A percentile compares a stretch with the other conserved stretches of the same genome.
phyloP scores from a whole-genome alignment of 345 rosid genomes.

The Gossypium stocksii region DNA sequence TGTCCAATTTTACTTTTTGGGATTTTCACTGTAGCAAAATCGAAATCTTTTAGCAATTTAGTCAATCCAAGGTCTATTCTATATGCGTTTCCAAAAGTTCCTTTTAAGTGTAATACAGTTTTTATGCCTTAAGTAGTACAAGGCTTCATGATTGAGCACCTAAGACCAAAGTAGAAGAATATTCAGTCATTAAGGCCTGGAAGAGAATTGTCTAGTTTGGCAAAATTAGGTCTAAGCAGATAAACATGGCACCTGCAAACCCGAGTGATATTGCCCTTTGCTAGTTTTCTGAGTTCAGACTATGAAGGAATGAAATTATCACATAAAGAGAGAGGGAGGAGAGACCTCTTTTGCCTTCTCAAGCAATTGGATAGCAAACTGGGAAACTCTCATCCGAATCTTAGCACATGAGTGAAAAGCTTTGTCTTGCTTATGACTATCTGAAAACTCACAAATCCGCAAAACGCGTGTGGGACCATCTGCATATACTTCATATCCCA shows the following conservation, averaged over 20 bases:
- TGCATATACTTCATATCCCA: conserved; percentile 91
- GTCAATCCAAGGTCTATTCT: not conserved
- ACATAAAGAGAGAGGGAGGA: conserved; percentile 5
- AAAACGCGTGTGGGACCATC: conserved; percentile 83
- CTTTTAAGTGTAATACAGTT: not conserved
- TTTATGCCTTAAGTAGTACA: not conserved
- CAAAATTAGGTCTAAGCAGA: not conserved
- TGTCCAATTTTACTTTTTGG: not conserved
- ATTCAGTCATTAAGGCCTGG: not conserved
- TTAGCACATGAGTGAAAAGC: conserved; percentile 45
- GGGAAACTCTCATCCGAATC: conserved; percentile 59
- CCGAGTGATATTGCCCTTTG: not conserved
- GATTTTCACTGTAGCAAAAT: not conserved
- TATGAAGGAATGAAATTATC: not conserved
- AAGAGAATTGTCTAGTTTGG: not conserved
- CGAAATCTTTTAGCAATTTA: not conserved
- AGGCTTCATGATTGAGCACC: not conserved
- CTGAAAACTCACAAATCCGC: conserved; percentile 64
- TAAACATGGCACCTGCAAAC: not conserved
- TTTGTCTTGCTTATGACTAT: conserved; percentile 40
- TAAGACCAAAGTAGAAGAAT: not conserved
- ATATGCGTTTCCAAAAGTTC: not conserved
- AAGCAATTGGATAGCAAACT: conserved; percentile 61
- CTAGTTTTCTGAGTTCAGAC: not conserved
- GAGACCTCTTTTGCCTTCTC: conserved; percentile 67